phyloP scores from a whole-genome alignment of 768 basidiomycete species.

The Suillus ampliporus region DNA sequence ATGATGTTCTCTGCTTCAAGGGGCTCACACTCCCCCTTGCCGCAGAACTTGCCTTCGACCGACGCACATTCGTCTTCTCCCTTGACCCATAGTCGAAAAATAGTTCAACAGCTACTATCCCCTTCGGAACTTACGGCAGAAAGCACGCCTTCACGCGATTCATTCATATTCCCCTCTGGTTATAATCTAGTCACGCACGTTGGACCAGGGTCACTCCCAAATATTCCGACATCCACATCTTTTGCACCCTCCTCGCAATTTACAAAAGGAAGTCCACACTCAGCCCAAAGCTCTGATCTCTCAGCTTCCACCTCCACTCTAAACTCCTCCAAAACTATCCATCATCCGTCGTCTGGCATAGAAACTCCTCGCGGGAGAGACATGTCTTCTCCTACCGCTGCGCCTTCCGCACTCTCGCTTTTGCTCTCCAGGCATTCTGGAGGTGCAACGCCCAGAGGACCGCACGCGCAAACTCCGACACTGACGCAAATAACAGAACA shows the following conservation, averaged over 20 bases:
- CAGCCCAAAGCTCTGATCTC: slow-evolving; percentile 27
- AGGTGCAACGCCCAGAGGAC: slow-evolving; percentile 9
- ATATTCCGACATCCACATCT: slow-evolving; percentile 26
- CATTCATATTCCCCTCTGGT: slow-evolving; percentile 47
- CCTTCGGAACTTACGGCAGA: neutral
- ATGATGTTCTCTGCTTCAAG: slow-evolving; percentile 45
- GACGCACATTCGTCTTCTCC: neutral
- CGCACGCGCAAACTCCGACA: slow-evolving; percentile 5
- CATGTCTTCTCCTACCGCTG: slow-evolving; percentile 22
- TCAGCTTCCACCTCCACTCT: slow-evolving; percentile 36
- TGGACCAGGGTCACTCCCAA: slow-evolving; percentile 4
- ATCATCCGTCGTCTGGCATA: slow-evolving; percentile 3
- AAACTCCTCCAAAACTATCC: slow-evolving; percentile 23
- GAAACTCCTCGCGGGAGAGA: slow-evolving; percentile 30
- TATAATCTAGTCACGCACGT: slow-evolving; percentile 21
- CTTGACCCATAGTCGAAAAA: neutral
- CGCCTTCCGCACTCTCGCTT: slow-evolving; percentile 42
- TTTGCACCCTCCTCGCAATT: slow-evolving; percentile 27
- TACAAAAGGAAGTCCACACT: slow-evolving; percentile 32
- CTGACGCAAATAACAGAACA: slow-evolving; percentile 17
- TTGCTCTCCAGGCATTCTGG: slow-evolving; percentile 35
- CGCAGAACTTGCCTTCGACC: neutral
- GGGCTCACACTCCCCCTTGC: neutral
- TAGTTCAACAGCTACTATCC: neutral
- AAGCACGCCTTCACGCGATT: slow-evolving; percentile 30